phyloP scores from a whole-genome alignment of 768 basidiomycete species.

The Serendipita sp. region DNA sequence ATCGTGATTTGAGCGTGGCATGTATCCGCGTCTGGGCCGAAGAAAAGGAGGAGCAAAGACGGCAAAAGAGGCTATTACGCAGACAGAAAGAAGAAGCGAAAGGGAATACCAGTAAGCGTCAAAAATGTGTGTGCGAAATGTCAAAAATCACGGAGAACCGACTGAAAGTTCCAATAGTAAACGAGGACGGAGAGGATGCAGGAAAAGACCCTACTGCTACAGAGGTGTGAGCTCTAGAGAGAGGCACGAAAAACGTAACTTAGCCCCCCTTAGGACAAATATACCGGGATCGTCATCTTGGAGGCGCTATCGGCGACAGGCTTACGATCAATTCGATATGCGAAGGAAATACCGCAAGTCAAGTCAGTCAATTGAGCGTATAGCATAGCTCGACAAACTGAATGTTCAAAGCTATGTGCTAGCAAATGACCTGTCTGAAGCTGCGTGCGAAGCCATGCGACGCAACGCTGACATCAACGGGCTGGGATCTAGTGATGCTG shows the following conservation, averaged over 20 bases:
- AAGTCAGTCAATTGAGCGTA: slow-evolving; percentile 36
- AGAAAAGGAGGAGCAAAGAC: slow-evolving; percentile 44
- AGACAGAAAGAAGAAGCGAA: slow-evolving; percentile 31
- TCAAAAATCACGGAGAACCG: neutral
- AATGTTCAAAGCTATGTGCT: slow-evolving; percentile 54
- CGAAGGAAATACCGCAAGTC: slow-evolving; percentile 85
- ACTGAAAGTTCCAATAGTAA: neutral
- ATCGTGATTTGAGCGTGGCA: slow-evolving; percentile 83
- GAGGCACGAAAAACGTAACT: slow-evolving; percentile 13
- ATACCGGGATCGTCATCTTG: slow-evolving; percentile 50
- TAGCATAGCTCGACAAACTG: neutral
- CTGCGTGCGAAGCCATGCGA: slow-evolving; percentile 72
- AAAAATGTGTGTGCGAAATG: slow-evolving; percentile 9
- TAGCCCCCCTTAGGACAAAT: neutral
- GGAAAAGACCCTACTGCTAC: neutral
- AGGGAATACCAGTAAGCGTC: neutral
- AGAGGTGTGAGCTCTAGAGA: slow-evolving; percentile 12
- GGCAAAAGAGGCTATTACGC: slow-evolving; percentile 39
- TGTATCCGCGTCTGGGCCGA: slow-evolving; percentile 85
- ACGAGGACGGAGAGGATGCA: neutral
- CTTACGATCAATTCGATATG: slow-evolving; percentile 89
- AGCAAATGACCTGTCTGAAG: slow-evolving; percentile 81
- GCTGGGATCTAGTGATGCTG: slow-evolving; percentile 27
- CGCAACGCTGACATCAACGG: slow-evolving; percentile 75
- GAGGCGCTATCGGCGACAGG: slow-evolving; percentile 96